A percentile compares a stretch with the other conserved stretches of the same genome.
phyloP scores from a whole-genome alignment of 306 rosid genomes.

The Dicorynia guianensis region DNA sequence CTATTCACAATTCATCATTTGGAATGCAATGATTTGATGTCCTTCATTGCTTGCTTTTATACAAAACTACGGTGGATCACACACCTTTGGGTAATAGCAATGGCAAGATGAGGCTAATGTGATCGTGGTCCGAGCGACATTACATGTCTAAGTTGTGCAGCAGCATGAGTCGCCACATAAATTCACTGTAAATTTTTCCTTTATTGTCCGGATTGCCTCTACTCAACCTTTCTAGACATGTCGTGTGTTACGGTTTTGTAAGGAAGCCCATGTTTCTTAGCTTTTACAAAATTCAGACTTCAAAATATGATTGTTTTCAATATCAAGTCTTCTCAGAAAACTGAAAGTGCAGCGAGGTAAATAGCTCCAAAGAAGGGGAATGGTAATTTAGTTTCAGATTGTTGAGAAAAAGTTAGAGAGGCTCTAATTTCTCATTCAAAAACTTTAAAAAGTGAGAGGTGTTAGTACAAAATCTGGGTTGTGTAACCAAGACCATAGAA shows the following conservation, averaged over 20 bases:
- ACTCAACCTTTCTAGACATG: conserved; percentile 12
- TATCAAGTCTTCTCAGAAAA: too few species aligned
- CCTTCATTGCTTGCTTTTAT: neutral
- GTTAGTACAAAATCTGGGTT: too few species aligned
- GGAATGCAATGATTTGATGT: neutral
- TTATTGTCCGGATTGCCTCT: neutral
- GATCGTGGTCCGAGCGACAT: conserved; percentile 10
- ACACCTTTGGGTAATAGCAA: neutral
- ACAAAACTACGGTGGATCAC: neutral
- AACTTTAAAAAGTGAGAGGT: too few species aligned
- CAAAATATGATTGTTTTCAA: neutral
- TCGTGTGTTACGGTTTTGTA: neutral
- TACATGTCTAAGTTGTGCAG: neutral
- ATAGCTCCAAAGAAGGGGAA: too few species aligned
- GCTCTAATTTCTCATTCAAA: too few species aligned
- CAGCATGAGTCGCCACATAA: neutral
- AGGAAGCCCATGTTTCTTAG: neutral
- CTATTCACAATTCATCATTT: conserved; percentile 35
- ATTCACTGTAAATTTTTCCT: neutral
- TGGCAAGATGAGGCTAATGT: conserved; percentile 9
- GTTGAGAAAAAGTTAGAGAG: too few species aligned
- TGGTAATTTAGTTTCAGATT: too few species aligned
- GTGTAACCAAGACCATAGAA: too few species aligned
- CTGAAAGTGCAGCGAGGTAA: too few species aligned
- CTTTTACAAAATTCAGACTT: too few species aligned